Percentiles rank a stretch among this genome's conserved stretches.
Conservation (phyloP, 2,329 filamentous ascomycete genomes). For the Acrodontium crateriforme region DNA sequence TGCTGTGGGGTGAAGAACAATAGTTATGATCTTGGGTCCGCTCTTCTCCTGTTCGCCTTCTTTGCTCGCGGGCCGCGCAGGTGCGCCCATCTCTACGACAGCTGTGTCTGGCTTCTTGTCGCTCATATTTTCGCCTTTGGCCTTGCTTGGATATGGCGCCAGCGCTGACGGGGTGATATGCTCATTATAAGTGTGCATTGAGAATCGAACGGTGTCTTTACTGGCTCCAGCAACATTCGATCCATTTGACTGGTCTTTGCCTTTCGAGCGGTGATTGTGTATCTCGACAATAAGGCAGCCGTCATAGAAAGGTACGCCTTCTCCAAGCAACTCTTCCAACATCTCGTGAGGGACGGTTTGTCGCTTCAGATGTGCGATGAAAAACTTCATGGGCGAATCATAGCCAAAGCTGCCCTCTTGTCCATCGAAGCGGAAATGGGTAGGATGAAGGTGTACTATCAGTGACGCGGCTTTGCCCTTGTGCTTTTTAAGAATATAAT, state of each 20-base stretch:
- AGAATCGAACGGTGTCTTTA: constrained; percentile 47
- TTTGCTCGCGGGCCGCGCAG: no score
- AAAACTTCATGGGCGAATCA: constrained; percentile 75
- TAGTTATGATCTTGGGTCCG: constrained; percentile 53
- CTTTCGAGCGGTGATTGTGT: constrained; percentile 63
- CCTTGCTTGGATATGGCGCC: constrained; percentile 49
- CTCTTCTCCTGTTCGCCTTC: constrained; percentile 14
- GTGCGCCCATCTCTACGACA: constrained; percentile 1
- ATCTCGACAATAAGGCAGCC: constrained; percentile 87
- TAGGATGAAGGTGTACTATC: constrained; percentile 70
- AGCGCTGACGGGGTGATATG: constrained; percentile 83
- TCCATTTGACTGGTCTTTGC: no score
- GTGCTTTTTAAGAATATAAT: constrained; percentile 75
- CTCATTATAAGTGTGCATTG: constrained; percentile 82
- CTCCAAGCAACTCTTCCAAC: constrained; percentile 59
- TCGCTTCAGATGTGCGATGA: constrained; percentile 61
- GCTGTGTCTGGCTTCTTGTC: constrained; percentile 36
- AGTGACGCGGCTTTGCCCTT: constrained; percentile 62
- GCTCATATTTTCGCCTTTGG: constrained; percentile 27
- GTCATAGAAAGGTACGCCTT: constrained; percentile 74
- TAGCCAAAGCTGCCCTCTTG: constrained; percentile 89
- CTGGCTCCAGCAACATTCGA: constrained; percentile 18
- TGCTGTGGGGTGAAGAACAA: constrained; percentile 73
- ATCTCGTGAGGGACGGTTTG: constrained; percentile 83
- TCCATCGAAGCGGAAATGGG: constrained; percentile 82